Percentiles rank a stretch among this genome's conserved stretches.
phyloP scores from a whole-genome alignment of 441 rosid genomes.

The Corymbia calophylla region DNA sequence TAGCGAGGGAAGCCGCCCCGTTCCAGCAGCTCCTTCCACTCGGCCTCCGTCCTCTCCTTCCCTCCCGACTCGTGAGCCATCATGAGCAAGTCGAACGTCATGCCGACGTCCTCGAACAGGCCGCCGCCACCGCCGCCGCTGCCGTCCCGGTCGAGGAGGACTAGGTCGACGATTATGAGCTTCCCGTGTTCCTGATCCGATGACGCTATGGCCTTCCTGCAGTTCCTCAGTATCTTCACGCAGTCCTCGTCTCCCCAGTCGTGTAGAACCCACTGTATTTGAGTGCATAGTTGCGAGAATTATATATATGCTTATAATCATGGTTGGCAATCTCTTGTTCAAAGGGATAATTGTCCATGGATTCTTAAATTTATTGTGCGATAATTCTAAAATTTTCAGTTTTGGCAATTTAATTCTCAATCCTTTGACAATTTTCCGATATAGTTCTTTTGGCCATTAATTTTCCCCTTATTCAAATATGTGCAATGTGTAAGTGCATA shows the following conservation, averaged over 20 bases:
- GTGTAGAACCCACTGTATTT: background rate
- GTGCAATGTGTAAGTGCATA: background rate
- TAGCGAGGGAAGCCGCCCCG: background rate
- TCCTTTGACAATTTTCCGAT: background rate
- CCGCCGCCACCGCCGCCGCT: too few relatives aligned
- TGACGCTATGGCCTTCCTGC: background rate
- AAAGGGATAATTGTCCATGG: background rate
- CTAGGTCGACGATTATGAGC: background rate
- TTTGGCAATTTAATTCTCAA: background rate
- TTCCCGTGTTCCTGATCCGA: background rate
- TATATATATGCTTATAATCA: background rate
- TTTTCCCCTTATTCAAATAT: background rate
- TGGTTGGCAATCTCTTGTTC: background rate
- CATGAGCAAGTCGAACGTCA: background rate
- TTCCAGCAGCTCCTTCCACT: background rate
- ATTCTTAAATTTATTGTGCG: fast-evolving
- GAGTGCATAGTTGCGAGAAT: background rate
- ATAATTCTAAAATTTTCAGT: background rate
- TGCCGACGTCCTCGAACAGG: background rate
- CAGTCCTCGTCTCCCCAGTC: background rate
- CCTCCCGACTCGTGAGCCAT: background rate
- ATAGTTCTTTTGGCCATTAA: fast-evolving
- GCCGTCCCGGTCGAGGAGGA: background rate
- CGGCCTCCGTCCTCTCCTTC: background rate
- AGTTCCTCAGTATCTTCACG: background rate